Base-by-base conservation (phyloP, 768 basidiomycete species). In the Amanita thiersii region DNA sequence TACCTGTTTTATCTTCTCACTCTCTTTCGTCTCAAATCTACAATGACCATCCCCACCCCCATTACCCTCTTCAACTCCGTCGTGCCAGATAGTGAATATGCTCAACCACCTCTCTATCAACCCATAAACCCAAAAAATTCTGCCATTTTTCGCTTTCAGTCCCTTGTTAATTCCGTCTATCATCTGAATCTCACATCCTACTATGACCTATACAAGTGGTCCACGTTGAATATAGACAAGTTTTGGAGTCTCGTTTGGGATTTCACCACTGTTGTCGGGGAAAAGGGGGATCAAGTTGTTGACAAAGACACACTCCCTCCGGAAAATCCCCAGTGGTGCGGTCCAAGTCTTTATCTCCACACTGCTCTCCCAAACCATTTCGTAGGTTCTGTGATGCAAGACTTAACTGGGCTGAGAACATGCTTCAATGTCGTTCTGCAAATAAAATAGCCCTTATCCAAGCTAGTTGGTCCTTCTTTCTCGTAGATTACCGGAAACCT, bases 221-320 rank as follows among this genome's bases (percentile, higher is more conserved):
- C 83, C 1, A 72, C 66, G 3, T 49, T 60, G 18, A 56, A 81
- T 53, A 66, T 81, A 44, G 72, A 75, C 46, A 57, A 61, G 26
- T 89, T 89, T 61, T 89, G 86, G 86, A 62, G 63, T 24, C 53
- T 68, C 11, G 77, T 82, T n/a, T 89, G 85, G 86, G 83, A 86
- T 52, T 66, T 66, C 39, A 74, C 78, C 2, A 56, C 55, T 38
- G 65, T 86, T 46, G 63, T 82, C 40, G 82, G 84, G 14, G 45
- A 69, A 45, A 84, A 83, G 58, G 81, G 79, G 39, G 47, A 46
- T 32, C 70, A 74, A 56, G 67, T 81, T 39, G 77, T 86, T 19
- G 75, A 86, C 55, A 62, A 58, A 24, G 28, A 55, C 18, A 72
- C 75, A 6, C 56, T 59, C 36, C 81, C 84, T 4, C 62, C 72